Conservation (phyloP, 176 grass and related monocot genomes). For the Dendrocalamus sinicus region DNA sequence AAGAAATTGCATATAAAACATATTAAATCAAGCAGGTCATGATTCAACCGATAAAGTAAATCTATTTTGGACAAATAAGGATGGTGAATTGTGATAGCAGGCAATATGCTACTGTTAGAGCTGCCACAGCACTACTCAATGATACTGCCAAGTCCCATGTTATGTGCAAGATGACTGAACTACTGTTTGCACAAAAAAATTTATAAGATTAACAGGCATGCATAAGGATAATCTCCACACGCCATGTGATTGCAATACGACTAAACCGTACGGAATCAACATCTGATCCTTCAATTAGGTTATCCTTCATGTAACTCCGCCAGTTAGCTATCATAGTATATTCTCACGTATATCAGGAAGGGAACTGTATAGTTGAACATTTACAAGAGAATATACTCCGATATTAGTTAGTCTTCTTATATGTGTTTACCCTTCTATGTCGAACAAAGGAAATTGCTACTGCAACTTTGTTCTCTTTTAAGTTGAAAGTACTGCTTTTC, state of each 20-base stretch:
- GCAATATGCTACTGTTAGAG: background rate
- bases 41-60: slow-evolving; percentile 10
- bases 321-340: background rate
- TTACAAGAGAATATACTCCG: background rate
- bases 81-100: background rate
- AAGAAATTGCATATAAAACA: background rate
- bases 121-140: background rate
- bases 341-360: background rate
- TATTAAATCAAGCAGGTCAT: slow-evolving; percentile 7
- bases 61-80: background rate
- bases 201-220: slow-evolving; percentile 8
- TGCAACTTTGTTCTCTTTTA: slow-evolving; percentile 7
- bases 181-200: background rate
- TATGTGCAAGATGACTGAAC: background rate
- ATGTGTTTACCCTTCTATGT: slow-evolving; percentile 2
- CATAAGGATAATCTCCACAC: background rate
- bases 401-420: background rate
- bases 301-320: background rate
- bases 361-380: too few relatives aligned
- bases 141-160: slow-evolving; percentile 3
- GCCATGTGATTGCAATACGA: slow-evolving; percentile 7
- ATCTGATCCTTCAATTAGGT: slow-evolving; percentile 24
- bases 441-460: slow-evolving; percentile 21
- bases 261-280: slow-evolving; percentile 23
- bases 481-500: slow-evolving; percentile 4